A percentile compares a stretch with the other conserved stretches of the same genome.
Evolutionary conservation across 2,329 filamentous ascomycete genomes (phyloP).

Genomic region (Sclerotinia glacialis): DNA sequence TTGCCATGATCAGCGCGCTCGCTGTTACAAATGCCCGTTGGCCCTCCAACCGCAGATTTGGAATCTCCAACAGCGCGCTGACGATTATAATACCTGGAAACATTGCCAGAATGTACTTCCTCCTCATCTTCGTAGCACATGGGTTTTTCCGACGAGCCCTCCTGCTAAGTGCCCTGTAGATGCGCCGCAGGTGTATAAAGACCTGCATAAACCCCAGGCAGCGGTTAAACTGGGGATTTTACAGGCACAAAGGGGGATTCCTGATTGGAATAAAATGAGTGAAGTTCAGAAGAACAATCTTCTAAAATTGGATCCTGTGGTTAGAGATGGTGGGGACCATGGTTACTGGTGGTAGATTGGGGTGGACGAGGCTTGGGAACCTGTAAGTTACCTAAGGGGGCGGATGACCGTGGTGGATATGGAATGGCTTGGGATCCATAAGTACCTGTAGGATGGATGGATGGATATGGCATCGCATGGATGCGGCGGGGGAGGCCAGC

Average conservation of each 20-base stretch:
- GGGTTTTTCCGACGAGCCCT: not conserved
- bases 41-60: not conserved
- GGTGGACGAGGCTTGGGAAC: not conserved
- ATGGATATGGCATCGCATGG: not conserved
- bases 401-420: not conserved
- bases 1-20: not conserved
- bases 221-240: accelerated
- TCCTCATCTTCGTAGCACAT: not conserved
- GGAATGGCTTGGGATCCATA: not conserved
- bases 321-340: not conserved
- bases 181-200: not conserved
- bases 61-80: not conserved
- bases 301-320: not conserved
- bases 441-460: not conserved
- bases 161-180: not conserved
- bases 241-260: not conserved
- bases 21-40: not conserved
- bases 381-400: slow-evolving; percentile 2
- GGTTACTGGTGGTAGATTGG: slow-evolving; percentile 2
- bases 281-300: accelerated
- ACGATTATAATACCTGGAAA: not conserved
- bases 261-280: not conserved
- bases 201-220: not conserved
- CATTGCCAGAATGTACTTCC: not conserved
- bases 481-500: slow-evolving; percentile 11